These are phyloP conservation scores for Pestalotiopsis sp. DNA, from an alignment of 2,329 filamentous ascomycete genomes.

Conservation along the genomic window DNA sequence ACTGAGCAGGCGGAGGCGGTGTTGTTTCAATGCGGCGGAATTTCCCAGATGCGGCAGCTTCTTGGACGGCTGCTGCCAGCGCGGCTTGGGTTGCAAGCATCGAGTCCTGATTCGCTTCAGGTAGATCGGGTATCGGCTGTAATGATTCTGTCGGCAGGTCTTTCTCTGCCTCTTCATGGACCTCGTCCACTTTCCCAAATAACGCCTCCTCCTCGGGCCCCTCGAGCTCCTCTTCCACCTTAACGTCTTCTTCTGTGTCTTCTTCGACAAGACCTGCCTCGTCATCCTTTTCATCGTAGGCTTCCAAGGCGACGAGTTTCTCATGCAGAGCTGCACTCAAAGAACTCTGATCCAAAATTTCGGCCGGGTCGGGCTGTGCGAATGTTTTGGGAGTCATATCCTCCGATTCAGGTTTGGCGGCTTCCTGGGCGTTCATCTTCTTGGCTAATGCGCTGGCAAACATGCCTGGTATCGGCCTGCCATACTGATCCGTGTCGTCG, in stretches of 20 bases:
- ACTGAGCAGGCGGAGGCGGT: slow-evolving; percentile 38
- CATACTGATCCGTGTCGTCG: slow-evolving; percentile 65
- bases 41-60: slow-evolving; percentile 75
- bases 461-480: slow-evolving; percentile 60
- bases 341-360: slow-evolving; percentile 58
- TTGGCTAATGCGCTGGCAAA: slow-evolving; percentile 57
- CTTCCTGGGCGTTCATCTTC: slow-evolving; percentile 37
- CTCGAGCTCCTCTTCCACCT: background rate
- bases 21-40: slow-evolving; percentile 64
- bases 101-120: slow-evolving; percentile 25
- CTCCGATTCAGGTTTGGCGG: slow-evolving; percentile 50
- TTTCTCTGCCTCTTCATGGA: slow-evolving; percentile 13
- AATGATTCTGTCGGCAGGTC: slow-evolving; percentile 21
- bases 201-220: background rate
- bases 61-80: slow-evolving; percentile 77
- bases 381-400: slow-evolving; percentile 48
- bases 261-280: slow-evolving; percentile 17
- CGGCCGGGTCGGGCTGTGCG: slow-evolving; percentile 43
- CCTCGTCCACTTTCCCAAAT: background rate
- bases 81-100: slow-evolving; percentile 79
- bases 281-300: slow-evolving; percentile 15
- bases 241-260: background rate
- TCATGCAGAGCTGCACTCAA: slow-evolving; percentile 38
- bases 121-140: slow-evolving; percentile 18
- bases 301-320: slow-evolving; percentile 18